Base-by-base conservation (phyloP, 73 alveolate genomes). In the Uronychia binucleata region DNA sequence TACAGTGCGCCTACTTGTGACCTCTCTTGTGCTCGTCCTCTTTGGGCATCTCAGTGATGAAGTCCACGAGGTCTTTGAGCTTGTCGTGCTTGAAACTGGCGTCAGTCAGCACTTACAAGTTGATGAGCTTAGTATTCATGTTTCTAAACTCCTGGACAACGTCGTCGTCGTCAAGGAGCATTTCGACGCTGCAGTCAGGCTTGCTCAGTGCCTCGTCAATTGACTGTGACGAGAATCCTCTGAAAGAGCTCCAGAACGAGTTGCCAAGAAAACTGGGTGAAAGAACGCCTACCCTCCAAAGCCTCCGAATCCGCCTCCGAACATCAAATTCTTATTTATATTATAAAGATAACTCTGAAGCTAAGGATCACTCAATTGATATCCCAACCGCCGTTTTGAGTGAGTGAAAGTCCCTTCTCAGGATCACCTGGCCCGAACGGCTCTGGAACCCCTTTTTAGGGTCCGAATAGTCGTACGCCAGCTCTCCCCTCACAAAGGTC, bases 1-100 rank as follows among this genome's bases (percentile, higher is more conserved):
- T n/a, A n/a, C n/a, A n/a, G n/a, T n/a, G n/a, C n/a, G n/a, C n/a
- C n/a, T n/a, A n/a, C 82, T 76, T 76, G 28, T 76, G 82, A 11
- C 82, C 82, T 1, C 57, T 8, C 58, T 76, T 76, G 28, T 76
- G 82, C 19, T 76, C 82, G 30, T 76, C 82, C 28, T 27, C 57
- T 1, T 19, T 28, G 13, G 82, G 82, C 82, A 76, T 76, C 57
- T 28, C 59, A 8, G 58, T 76, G 58, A 76, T 76, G 58, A 11
- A 76, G 8, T 76, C 82, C 8, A 76, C 28, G 8, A 76, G 58
- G 28, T 27, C 14, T 28, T 19, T 27, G 28, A 76, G 28, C 28
- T 67, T 8, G 28, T 67, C 78, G 19, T 31, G 19, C 28, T 28
- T 13, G 11, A 67, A 1, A n/a, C 78, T 67, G 30, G 28, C n/a